Base-by-base conservation (phyloP, 2,329 filamentous ascomycete genomes). In the Paradendryphiella salina region DNA sequence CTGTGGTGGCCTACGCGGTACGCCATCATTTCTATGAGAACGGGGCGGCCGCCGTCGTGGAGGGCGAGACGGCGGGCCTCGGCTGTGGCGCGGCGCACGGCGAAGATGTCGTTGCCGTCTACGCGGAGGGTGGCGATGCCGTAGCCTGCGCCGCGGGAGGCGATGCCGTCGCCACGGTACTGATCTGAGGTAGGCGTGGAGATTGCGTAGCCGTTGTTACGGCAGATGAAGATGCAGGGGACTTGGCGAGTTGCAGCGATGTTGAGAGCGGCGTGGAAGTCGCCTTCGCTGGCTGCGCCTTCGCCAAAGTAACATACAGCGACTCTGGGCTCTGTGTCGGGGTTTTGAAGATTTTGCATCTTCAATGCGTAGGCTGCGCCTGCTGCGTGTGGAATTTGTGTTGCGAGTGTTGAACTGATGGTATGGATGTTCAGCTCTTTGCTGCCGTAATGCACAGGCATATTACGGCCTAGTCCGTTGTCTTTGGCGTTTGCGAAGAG, bases 1-100 rank as follows among this genome's bases (percentile, higher is more conserved):
- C 90, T 96, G 77, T 99, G 94, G 71, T 99, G 91, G 5, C 89
- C 93, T 35, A 97, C 92, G n/a, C 94, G 90, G 75, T 99, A 99
- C 18, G 89, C 93, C 89, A 99, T 96, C 48, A 91, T 91, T 75
- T 99, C 94, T 33, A 99, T 87, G 6, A 99, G 78, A 0, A 99
- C 83, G 0, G 90, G 91, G 56, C 83, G 85, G 3, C 90, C 89
- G n/a, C 89, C 90, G 35, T 89, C 85, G 48, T 87, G 79, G 3
- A 97, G 80, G 0, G 93, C 92, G 66, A 93, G 83, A 40, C 83
- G 80, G 1, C 92, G 83, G 0, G 94, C 94, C 70, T 83, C 82
- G 66, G 84, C 84, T 18, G 89, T 94, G 0, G 85, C 90, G 73
- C 91, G 88, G 33, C 89, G 82, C 0, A 96, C 90, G 0, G 92